Conservation (phyloP, 805 yeast species). For the Myxozyma neotropica region DNA sequence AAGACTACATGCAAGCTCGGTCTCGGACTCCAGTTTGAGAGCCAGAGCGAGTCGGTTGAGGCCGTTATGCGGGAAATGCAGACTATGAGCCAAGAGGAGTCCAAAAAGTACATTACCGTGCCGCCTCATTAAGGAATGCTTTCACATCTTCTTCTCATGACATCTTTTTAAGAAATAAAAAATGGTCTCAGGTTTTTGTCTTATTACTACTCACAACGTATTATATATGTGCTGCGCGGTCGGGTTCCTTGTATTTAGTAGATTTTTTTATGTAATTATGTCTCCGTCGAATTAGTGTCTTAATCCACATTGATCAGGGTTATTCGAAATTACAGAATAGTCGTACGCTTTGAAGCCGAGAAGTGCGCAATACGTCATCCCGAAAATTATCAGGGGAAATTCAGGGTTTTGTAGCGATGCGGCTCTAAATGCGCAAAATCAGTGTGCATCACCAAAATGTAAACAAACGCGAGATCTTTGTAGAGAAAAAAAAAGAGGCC, state of each 20-base stretch:
- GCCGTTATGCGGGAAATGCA: constrained; percentile 16
- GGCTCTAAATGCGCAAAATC: constrained; percentile 1
- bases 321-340: too few species aligned
- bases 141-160: background rate
- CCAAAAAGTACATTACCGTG: constrained; percentile 27
- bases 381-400: constrained; percentile 1
- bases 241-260: constrained; percentile 1
- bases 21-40: constrained; percentile 92
- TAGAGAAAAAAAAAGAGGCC: background rate
- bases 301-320: too few species aligned
- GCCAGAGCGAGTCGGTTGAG: constrained; percentile 83
- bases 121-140: constrained; percentile 29
- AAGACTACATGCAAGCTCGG: constrained; percentile 81
- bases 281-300: background rate
- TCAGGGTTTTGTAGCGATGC: background rate
- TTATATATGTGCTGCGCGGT: background rate
- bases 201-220: background rate
- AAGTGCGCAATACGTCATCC: too few species aligned
- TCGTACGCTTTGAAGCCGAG: too few species aligned
- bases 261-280: constrained; percentile 1
- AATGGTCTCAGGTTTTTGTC: too few species aligned
- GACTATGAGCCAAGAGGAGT: constrained; percentile 22
- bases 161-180: too few species aligned
- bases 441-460: background rate
- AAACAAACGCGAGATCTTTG: constrained; percentile 10